Base-by-base conservation (phyloP, 2,329 filamentous ascomycete genomes). In the Aplosporella prunicola region DNA sequence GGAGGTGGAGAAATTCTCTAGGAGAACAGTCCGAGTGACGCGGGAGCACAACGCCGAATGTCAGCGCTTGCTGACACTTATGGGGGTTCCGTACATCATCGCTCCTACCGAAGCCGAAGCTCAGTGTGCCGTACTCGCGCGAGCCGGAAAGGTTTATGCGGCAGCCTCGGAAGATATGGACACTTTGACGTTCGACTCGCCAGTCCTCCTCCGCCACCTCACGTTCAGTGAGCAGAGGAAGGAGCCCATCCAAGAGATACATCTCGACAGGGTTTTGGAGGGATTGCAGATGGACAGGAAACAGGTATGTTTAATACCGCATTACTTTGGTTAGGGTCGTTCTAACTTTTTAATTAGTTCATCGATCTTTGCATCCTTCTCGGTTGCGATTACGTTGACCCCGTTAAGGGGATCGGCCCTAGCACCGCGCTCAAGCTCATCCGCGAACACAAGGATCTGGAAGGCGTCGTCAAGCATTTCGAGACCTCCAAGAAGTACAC, bases 101-200 rank as follows among this genome's bases (percentile, higher is more conserved):
- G 91, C 91, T 0, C 91, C 91, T 0, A 98, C 91, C 0, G 91
- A 98, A 62, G 91, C 91, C 4, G 91, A 98, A 66, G 91, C 91
- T 2, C 91, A 98, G 59, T 98, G 91, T 58, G 91, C 91, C 3
- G 82, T 80, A 26, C 70, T 98, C 44, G 91, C 91, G 1, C 72
- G 82, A 43, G 88, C 84, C 5, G 89, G 87, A 24, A 96, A 96
- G 64, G 91, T 98, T 35, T 98, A 93, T 58, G 91, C 88, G 3
- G 91, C 91, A 14, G 91, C 91, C 3, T 93, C 84, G 46, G 91
- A 98, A 64, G 91, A 98, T 63, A 98, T 98, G 91, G 91, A 98
- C 56, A 98, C 91, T 0, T 68, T 98, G 39, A 96, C 89, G 53
- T 98, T 98, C 61, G 79, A 95, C 52, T 74, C 88, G 35, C 91